Percentiles rank a stretch among this genome's conserved stretches.
These are phyloP conservation scores for Phyllachora maydis DNA, from an alignment of 2,329 filamentous ascomycete genomes.

Conservation along the genomic window DNA sequence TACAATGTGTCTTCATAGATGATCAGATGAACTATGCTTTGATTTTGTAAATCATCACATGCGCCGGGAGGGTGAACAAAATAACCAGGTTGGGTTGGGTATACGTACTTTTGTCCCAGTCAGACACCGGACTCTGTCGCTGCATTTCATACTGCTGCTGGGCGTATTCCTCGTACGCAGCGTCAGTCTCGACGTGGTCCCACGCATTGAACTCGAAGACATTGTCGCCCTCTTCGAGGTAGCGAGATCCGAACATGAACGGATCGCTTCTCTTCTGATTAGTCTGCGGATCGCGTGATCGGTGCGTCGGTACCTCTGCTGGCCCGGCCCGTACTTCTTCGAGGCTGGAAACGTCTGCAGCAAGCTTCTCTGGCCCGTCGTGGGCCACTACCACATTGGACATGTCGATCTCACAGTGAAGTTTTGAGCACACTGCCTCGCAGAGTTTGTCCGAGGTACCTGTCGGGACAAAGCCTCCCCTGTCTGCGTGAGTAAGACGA, in stretches of 20 bases:
- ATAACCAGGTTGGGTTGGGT: neutral
- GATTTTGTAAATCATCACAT: slow-evolving; percentile 26
- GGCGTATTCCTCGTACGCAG: slow-evolving; percentile 69
- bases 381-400: neutral
- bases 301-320: slow-evolving; percentile 28
- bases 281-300: slow-evolving; percentile 48
- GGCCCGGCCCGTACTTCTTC: slow-evolving; percentile 2
- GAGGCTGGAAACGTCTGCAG: slow-evolving; percentile 5
- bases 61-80: slow-evolving; percentile 6
- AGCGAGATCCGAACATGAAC: slow-evolving; percentile 87
- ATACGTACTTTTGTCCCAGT: slow-evolving; percentile 68
- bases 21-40: slow-evolving; percentile 58
- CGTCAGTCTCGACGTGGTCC: slow-evolving; percentile 93
- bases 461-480: too few species aligned
- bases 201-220: slow-evolving; percentile 97
- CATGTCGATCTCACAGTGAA: too few species aligned
- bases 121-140: slow-evolving; percentile 67
- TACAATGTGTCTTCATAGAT: slow-evolving; percentile 37
- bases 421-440: too few species aligned
- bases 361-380: slow-evolving; percentile 1
- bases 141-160: slow-evolving; percentile 72
- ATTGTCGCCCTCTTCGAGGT: slow-evolving; percentile 64
- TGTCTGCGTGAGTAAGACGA: too few species aligned
- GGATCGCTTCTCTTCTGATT: slow-evolving; percentile 80
- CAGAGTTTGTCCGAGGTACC: too few species aligned